Conservation (phyloP, 345 rosid genomes). For the Salix exigua region DNA sequence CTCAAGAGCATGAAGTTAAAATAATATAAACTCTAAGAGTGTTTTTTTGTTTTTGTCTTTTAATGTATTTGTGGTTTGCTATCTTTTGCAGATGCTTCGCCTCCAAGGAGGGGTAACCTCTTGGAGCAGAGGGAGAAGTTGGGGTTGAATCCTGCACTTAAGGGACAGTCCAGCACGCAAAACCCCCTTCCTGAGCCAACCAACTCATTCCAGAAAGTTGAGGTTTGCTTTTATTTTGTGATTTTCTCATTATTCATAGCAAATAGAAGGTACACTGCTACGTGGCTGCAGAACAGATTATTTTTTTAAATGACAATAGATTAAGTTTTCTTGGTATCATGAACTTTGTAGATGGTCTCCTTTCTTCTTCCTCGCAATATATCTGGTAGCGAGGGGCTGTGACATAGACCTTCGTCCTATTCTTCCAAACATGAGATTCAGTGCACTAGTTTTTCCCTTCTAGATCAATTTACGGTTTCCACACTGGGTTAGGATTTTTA, state of each 20-base stretch:
- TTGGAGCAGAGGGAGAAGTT: slow-evolving; percentile 79
- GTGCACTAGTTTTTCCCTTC: neutral
- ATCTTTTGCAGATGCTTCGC: slow-evolving; percentile 49
- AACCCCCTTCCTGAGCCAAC: slow-evolving; percentile 52
- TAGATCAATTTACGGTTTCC: neutral
- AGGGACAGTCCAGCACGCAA: slow-evolving; percentile 38
- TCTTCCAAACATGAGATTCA: neutral
- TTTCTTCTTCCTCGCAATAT: neutral
- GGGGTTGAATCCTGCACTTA: slow-evolving; percentile 59
- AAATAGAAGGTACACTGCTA: neutral
- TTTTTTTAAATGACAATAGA: neutral
- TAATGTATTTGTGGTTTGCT: neutral
- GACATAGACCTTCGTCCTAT: neutral
- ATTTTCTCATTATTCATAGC: neutral
- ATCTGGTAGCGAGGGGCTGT: neutral
- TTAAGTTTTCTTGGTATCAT: neutral
- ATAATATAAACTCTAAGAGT: neutral
- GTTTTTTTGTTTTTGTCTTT: neutral
- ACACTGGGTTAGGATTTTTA: neutral
- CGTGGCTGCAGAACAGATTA: neutral
- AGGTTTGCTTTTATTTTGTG: slow-evolving; percentile 44
- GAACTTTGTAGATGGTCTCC: neutral
- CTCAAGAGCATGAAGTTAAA: neutral
- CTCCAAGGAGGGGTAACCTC: slow-evolving; percentile 53
- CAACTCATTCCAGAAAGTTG: slow-evolving; percentile 67